Evolutionary conservation across 2,329 filamentous ascomycete species (phyloP), one percentile per base, ranked within the genome.

Genomic region (Parasarocladium wereldwijsianum): DNA sequence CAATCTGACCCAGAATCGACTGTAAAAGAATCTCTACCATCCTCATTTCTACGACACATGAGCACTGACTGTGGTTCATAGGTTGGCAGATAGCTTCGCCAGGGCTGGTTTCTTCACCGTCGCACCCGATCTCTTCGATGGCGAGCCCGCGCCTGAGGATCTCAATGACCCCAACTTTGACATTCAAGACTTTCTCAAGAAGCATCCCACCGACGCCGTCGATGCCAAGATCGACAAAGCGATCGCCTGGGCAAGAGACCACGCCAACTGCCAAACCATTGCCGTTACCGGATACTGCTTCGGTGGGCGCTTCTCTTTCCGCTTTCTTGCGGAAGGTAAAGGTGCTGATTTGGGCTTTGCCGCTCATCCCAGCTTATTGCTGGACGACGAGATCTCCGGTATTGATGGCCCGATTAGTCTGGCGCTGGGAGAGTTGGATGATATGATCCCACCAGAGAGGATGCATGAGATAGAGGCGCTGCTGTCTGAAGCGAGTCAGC

Each of bases 241-340:
- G 17, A 26, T 40, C 13, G 27, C 26, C 11, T 41, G 38, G 22
- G 31, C 70, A 38, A 55, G 55, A 32, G 42, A 40, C 8, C 46
- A 52, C 17, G 49, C 60, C 4, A 57, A 60, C 10, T 53, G 62
- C 15, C 52, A 57, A 24, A 58, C 50, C 17, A 49, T 76, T 24
- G 67, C 56, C 3, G 59, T 56, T 0, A 61, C 64, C 0, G 70
- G 70, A 0, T 76, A 75, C 44, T 76, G 71, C 45, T 76, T 66
- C 41, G 70, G 71, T 1, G 70, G 66, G 1, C 61, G 61, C 24
- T 69, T 64, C 38, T 51, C 66, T 5, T 63, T 64, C 34, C 55
- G 70, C 5, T 62, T 62, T 42, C 49, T 71, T 16, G 60, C 57
- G 23, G 46, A 51, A 24, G 64, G 61, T n/a, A 56, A 58, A 27